These are phyloP conservation scores for Phytophthora multivora DNA, from an alignment of 352 stramenopile genomes.

Conservation along the genomic window DNA sequence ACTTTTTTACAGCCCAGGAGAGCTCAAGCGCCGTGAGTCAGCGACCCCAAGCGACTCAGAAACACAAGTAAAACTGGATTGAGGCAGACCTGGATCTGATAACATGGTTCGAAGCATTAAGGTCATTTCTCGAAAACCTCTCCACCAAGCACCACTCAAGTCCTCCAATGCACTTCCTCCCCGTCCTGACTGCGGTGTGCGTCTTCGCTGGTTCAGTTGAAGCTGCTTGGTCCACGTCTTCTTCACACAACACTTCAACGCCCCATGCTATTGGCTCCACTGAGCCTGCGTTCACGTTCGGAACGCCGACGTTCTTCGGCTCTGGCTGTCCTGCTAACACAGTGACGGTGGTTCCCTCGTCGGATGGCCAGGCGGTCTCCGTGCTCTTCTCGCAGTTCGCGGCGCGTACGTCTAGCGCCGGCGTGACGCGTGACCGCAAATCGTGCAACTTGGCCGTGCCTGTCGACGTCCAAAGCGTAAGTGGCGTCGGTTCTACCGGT, in stretches of 20 bases:
- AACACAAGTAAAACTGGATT: neutral
- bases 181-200: neutral
- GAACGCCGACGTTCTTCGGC: constrained; percentile 33
- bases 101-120: neutral
- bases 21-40: neutral
- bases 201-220: neutral
- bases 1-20: constrained; percentile 22
- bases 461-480: constrained; percentile 45
- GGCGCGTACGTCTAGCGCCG: constrained; percentile 29
- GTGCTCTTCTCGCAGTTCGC: constrained; percentile 37
- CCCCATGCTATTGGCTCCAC: constrained; percentile 1
- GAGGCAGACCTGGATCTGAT: neutral
- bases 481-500: constrained; percentile 9
- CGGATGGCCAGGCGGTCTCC: constrained; percentile 34
- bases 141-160: constrained; percentile 2
- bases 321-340: constrained; percentile 31
- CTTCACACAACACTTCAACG: constrained; percentile 10
- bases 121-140: constrained; percentile 6
- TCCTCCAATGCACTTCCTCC: constrained; percentile 1
- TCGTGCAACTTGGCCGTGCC: constrained; percentile 47
- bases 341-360: constrained; percentile 31
- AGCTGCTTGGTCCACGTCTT: neutral
- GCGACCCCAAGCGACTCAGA: constrained; percentile 8
- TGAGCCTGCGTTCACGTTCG: constrained; percentile 28
- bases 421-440: constrained; percentile 44